These are phyloP conservation scores for Backusella parvicylindrica DNA, from an alignment of 192 early-diverging fungal species.

Conservation along the genomic window DNA sequence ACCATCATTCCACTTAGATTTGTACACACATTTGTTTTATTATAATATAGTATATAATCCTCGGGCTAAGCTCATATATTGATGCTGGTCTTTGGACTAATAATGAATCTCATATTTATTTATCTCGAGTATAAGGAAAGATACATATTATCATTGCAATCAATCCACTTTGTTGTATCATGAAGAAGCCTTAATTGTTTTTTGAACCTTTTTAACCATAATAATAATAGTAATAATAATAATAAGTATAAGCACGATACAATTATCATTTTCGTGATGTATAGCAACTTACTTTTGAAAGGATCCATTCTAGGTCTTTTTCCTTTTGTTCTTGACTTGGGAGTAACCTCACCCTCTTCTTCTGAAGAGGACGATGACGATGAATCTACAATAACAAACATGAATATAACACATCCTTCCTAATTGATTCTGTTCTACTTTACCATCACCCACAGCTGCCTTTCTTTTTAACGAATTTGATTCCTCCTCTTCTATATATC, in stretches of 20 bases:
- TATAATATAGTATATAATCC: no score
- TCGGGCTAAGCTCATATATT: no score
- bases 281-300: slow-evolving; percentile 15
- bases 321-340: neutral
- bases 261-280: no score
- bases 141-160: no score
- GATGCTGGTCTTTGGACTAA: no score
- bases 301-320: slow-evolving; percentile 16
- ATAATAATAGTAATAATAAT: neutral
- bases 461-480: neutral
- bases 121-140: no score
- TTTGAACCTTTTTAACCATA: no score
- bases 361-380: neutral
- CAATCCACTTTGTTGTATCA: no score
- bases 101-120: no score
- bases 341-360: slow-evolving; percentile 1
- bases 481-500: neutral
- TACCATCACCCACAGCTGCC: neutral
- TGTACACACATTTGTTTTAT: neutral
- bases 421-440: neutral
- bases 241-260: neutral
- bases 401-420: neutral
- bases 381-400: neutral
- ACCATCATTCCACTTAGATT: neutral
- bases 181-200: no score